Conservation (phyloP, 257 asterid genomes). For the Perilla frutescens region DNA sequence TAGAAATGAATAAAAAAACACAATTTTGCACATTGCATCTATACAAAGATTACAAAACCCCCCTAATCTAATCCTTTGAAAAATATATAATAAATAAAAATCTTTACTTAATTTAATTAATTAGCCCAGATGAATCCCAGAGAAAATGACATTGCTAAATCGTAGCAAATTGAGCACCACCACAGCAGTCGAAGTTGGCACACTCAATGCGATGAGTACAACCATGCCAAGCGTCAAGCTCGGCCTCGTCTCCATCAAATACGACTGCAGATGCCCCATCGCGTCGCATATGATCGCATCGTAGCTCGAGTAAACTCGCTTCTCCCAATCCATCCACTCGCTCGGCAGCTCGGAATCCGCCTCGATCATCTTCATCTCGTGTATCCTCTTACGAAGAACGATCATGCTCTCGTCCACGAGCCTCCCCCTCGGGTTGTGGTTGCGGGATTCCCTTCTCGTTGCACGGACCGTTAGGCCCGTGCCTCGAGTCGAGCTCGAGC, state of each 20-base stretch:
- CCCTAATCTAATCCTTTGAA: background rate
- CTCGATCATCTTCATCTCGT: conserved; percentile 54
- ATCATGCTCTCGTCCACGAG: conserved; percentile 57
- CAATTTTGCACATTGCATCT: background rate
- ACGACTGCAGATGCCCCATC: conserved; percentile 52
- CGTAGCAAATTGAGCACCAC: conserved; percentile 40
- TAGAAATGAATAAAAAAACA: conserved; percentile 2
- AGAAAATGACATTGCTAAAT: conserved; percentile 21
- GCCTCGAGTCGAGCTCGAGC: background rate
- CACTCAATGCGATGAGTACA: conserved; percentile 41
- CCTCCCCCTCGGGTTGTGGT: conserved; percentile 43
- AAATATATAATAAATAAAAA: background rate
- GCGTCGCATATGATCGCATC: conserved; percentile 52
- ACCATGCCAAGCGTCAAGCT: conserved; percentile 48
- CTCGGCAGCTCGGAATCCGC: conserved; percentile 46
- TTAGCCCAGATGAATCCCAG: conserved; percentile 35
- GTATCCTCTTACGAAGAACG: conserved; percentile 63
- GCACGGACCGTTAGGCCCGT: conserved; percentile 18
- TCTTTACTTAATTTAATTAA: too few relatives aligned
- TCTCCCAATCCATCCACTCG: conserved; percentile 77
- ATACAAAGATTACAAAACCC: background rate
- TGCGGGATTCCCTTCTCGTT: conserved; percentile 37
- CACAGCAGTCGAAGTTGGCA: conserved; percentile 49
- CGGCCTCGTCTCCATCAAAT: conserved; percentile 61
- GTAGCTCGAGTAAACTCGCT: conserved; percentile 40